Percentiles rank a stretch among this genome's conserved stretches.
Conservation (phyloP, 2,329 filamentous ascomycete genomes). For the Talaromyces sp. region DNA sequence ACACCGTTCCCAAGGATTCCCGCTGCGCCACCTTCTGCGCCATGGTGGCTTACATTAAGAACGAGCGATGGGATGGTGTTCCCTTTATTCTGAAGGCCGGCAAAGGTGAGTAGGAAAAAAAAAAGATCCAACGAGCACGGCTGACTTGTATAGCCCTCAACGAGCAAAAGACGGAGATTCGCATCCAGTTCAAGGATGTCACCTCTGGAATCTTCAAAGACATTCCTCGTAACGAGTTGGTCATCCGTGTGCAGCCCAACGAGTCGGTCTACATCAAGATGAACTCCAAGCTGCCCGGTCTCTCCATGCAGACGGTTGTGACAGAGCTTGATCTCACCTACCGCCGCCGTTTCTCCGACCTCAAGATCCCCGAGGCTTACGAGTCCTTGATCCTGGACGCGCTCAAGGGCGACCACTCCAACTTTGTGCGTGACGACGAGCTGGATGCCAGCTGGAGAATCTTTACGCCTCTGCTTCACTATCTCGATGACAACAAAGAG, state of each 20-base stretch:
- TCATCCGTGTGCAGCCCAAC: slow-evolving; percentile 98
- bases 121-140: slow-evolving; percentile 13
- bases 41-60: slow-evolving; percentile 97
- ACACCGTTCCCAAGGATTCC: slow-evolving; percentile 95
- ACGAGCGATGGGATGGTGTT: slow-evolving; percentile 98
- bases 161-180: slow-evolving; percentile 99
- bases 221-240: slow-evolving; percentile 97
- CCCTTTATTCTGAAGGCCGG: slow-evolving; percentile 99
- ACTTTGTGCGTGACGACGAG: slow-evolving; percentile 97
- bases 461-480: slow-evolving; percentile 95
- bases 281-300: slow-evolving; percentile 97
- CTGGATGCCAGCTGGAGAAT: slow-evolving; percentile 97
- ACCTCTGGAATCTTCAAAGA: slow-evolving; percentile 99
- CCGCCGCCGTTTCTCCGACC: slow-evolving; percentile 93
- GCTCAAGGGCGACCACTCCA: slow-evolving; percentile 98
- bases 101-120: slow-evolving; percentile 51
- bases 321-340: slow-evolving; percentile 98
- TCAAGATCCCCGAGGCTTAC: slow-evolving; percentile 99
- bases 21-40: slow-evolving; percentile 98
- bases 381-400: slow-evolving; percentile 96
- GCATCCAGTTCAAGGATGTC: slow-evolving; percentile 99
- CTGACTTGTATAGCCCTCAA: slow-evolving; percentile 63
- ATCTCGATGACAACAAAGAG: slow-evolving; percentile 98
- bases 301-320: slow-evolving; percentile 99
- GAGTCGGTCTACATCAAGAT: slow-evolving; percentile 99